Evolutionary conservation across 1,284 basidiomycete species (phyloP), one percentile per base, ranked within the genome.

Genomic region (Sanghuangporus weigelae): DNA sequence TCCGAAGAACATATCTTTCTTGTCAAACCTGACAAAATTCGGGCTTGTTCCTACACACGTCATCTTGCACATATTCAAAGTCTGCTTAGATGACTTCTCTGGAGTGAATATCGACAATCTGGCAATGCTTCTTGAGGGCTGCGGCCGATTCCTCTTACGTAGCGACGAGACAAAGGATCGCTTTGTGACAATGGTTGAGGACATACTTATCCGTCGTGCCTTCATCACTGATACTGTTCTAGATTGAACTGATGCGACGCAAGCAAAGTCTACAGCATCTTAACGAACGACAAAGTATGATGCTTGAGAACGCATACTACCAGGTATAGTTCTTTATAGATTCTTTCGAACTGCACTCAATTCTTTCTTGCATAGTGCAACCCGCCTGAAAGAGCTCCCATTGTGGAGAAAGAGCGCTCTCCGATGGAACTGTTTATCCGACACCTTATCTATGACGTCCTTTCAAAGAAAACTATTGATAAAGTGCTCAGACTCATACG

Each of bases 291-390:
- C 94, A 97, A 70, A 79, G 89, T 4, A 81, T 98, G 35, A 78
- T 98, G 68, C 84, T 99, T 38, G 97, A 99, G 75, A 99, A 99
- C 73, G 97, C 97, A 0, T 99, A 98, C 75, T 99, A 98, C 73
- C 95, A 95, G 82, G 93, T 93, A 65, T 63, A 77, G 71, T 23
- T 26, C 36, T 50, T 46, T 16, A 11, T 7, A 63, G 77, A 71
- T 26, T 35, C 23, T 49, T 51, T 19, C 16, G 3, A 44, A 8
- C 31, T 38, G 31, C 11, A 14, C 14, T 49, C 21, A 39, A 36
- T 48, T 38, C 14, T 42, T 35, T 57, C 3, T 58, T 42, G 54
- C 54, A 11, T 69, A 98, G 89, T 98, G 96, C 75, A 98, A 99
- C 71, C 97, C 97, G 2, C 97, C 97, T 0, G 95, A 98, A 70